These are phyloP conservation scores for Linderniella brevidens DNA, from an alignment of 257 asterid genomes.

Conservation along the genomic window DNA sequence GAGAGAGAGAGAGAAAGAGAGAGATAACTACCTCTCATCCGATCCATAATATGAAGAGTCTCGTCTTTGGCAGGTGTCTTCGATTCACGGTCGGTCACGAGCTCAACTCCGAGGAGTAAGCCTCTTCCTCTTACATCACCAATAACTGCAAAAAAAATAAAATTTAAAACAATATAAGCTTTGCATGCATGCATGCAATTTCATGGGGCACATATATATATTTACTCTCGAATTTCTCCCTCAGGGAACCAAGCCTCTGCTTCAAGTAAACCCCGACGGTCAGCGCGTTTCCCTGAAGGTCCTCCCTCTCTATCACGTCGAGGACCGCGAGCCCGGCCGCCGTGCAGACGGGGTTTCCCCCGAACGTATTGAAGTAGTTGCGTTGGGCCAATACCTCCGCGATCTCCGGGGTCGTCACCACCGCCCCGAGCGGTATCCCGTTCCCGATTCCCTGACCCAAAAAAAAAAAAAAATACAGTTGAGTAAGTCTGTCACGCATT, in stretches of 20 bases:
- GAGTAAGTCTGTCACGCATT: neutral
- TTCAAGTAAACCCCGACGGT: conserved; percentile 61
- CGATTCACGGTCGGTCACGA: conserved; percentile 50
- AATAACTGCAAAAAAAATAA: conserved; percentile 25
- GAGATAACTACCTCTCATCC: conserved; percentile 52
- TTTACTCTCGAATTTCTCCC: conserved; percentile 63
- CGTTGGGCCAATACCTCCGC: conserved; percentile 54
- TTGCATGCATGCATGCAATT: neutral
- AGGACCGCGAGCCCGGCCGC: conserved; percentile 89
- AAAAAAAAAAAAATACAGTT: neutral
- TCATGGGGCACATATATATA: neutral
- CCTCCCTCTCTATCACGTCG: conserved; percentile 61
- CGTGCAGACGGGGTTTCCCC: conserved; percentile 87
- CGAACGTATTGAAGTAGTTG: conserved; percentile 75
- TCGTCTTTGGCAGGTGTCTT: conserved; percentile 80
- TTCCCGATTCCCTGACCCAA: conserved; percentile 75
- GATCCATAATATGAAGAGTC: conserved; percentile 60
- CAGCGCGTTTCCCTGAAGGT: conserved; percentile 67
- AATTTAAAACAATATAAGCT: neutral
- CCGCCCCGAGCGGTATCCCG: conserved; percentile 93
- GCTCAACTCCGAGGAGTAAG: conserved; percentile 78
- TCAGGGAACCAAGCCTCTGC: conserved; percentile 41
- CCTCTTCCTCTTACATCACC: conserved; percentile 98
- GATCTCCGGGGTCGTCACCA: conserved; percentile 72
- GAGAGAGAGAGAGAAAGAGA: too few relatives aligned